Conservation (phyloP, 805 yeast genomes). For the Aciculoconidium aculeatum region DNA sequence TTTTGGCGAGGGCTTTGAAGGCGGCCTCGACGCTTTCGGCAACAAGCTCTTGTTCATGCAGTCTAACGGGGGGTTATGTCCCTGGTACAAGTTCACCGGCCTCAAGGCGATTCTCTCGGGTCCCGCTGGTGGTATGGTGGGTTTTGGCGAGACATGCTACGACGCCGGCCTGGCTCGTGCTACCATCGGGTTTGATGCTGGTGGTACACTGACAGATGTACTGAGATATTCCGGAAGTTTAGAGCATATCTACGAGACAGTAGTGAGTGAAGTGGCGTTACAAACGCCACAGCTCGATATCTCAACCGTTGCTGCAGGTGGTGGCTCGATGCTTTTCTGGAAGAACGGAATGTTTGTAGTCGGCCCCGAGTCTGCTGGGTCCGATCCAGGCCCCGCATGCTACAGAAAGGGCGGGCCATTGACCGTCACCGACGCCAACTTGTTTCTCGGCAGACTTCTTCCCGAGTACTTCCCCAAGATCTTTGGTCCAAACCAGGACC, state of each 20-base stretch:
- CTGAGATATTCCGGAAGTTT: constrained; percentile 35
- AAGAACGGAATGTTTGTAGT: constrained; percentile 34
- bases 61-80: constrained; percentile 92
- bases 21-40: constrained; percentile 38
- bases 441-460: constrained; percentile 28
- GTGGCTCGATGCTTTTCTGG: constrained; percentile 37
- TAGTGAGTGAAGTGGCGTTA: constrained; percentile 37
- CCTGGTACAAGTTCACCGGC: constrained; percentile 80
- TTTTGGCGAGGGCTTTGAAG: constrained; percentile 36
- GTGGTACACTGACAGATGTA: constrained; percentile 44
- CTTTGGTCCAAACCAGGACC: constrained; percentile 32
- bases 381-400: constrained; percentile 38
- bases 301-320: constrained; percentile 45
- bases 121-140: constrained; percentile 98
- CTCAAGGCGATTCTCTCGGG: constrained; percentile 86
- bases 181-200: constrained; percentile 39
- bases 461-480: constrained; percentile 34
- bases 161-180: constrained; percentile 23
- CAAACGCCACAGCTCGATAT: constrained; percentile 42
- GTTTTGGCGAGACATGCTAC: constrained; percentile 80
- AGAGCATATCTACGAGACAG: constrained; percentile 40
- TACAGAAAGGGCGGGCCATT: constrained; percentile 36
- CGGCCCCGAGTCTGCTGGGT: constrained; percentile 37
- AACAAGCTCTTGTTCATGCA: constrained; percentile 82
- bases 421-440: constrained; percentile 36